Evolutionary conservation across 495 filamentous ascomycete species (phyloP).

Genomic region (Lasiosphaeria hispida): DNA sequence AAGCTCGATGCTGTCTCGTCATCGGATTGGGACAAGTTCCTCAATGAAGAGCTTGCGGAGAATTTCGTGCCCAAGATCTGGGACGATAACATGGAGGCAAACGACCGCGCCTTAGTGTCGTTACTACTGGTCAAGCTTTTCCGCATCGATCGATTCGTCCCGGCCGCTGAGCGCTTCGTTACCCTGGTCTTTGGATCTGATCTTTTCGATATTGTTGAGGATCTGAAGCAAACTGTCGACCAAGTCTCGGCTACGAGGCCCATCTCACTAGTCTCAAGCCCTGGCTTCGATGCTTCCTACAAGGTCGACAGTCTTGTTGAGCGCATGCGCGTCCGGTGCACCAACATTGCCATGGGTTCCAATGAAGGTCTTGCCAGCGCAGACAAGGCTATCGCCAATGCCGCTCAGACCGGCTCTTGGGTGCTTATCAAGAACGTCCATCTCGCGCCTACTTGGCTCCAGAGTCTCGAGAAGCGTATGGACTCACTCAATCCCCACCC

Average conservation of each 20-base stretch:
- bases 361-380: constrained; percentile 88
- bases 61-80: constrained; percentile 77
- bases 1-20: constrained; percentile 59
- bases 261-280: constrained; percentile 87
- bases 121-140: constrained; percentile 90
- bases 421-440: constrained; percentile 99
- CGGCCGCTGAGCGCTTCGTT: constrained; percentile 84
- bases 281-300: constrained; percentile 97
- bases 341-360: constrained; percentile 98
- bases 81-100: constrained; percentile 59
- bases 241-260: constrained; percentile 83
- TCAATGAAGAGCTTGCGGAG: constrained; percentile 83
- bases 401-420: constrained; percentile 90
- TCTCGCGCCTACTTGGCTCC: constrained; percentile 90
- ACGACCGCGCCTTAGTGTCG: constrained; percentile 78
- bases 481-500: constrained; percentile 91
- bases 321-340: constrained; percentile 73
- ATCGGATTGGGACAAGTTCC: constrained; percentile 74
- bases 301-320: constrained; percentile 96
- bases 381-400: constrained; percentile 92
- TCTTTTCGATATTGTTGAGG: constrained; percentile 75
- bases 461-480: constrained; percentile 94
- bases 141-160: constrained; percentile 92
- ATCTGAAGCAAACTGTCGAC: constrained; percentile 78
- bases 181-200: constrained; percentile 84